These are phyloP conservation scores for Fusarium tupiense DNA, from an alignment of 2,329 filamentous ascomycete genomes.

Conservation along the genomic window DNA sequence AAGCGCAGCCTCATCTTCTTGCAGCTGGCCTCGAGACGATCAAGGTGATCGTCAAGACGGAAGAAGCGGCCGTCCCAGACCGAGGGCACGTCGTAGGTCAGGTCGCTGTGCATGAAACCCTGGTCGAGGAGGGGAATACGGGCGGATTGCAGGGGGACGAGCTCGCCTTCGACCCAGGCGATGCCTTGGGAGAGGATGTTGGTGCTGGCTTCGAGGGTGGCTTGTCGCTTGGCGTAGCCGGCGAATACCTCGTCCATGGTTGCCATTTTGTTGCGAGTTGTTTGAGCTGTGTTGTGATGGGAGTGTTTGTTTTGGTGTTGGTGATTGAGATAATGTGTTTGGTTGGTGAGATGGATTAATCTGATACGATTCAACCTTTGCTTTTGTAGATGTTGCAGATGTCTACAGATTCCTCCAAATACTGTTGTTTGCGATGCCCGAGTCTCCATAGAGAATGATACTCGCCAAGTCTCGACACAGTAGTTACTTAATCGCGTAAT, in stretches of 20 bases:
- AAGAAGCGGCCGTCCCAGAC: constrained; percentile 64
- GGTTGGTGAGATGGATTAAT: not conserved
- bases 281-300: not conserved
- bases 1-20: constrained; percentile 56
- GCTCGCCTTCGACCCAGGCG: constrained; percentile 57
- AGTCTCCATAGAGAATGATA: not conserved
- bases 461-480: not conserved
- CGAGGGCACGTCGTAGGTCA: constrained; percentile 62
- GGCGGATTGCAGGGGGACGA: constrained; percentile 56
- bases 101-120: constrained; percentile 61
- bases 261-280: constrained; percentile 45
- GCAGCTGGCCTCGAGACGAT: constrained; percentile 55
- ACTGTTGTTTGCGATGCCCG: rapidly evolving
- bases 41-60: constrained; percentile 60
- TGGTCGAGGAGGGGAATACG: constrained; percentile 61
- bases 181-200: constrained; percentile 49
- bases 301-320: not conserved
- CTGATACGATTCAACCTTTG: not conserved
- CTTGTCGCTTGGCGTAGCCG: constrained; percentile 46
- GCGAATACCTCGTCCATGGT: constrained; percentile 56
- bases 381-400: constrained; percentile 2
- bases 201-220: constrained; percentile 36
- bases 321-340: not conserved
- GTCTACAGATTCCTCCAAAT: rapidly evolving
- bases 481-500: constrained; percentile 1